Percentiles rank a stretch among this genome's conserved stretches.
phyloP scores from a whole-genome alignment of 2,329 filamentous ascomycete genomes.

The Ilyonectria sp. region DNA sequence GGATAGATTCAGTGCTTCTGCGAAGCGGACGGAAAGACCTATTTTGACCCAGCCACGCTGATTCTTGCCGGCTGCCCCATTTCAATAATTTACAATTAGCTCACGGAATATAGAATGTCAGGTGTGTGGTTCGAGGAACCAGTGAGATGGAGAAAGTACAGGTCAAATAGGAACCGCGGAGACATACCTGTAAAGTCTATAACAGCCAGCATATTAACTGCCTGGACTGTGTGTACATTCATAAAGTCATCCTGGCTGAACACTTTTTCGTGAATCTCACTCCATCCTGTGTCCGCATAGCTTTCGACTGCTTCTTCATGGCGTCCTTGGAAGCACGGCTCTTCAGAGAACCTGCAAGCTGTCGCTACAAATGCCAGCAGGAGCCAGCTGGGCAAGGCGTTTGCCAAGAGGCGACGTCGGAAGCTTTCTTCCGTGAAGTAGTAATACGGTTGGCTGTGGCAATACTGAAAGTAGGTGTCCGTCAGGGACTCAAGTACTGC shows the following conservation, averaged over 20 bases:
- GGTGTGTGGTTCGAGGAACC: not conserved
- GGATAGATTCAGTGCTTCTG: constrained; percentile 4
- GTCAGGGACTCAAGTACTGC: constrained; percentile 4
- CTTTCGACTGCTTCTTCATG: constrained; percentile 1
- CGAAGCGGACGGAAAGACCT: constrained; percentile 9
- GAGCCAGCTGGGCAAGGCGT: constrained; percentile 3
- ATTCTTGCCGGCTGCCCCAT: constrained; percentile 3
- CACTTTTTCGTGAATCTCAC: constrained; percentile 1
- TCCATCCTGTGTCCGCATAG: not conserved
- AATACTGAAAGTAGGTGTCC: constrained; percentile 3
- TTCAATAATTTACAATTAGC: constrained; percentile 1
- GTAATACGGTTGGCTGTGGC: constrained; percentile 7
- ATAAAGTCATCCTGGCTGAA: constrained; percentile 5
- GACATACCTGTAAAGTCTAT: constrained; percentile 7
- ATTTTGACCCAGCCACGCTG: constrained; percentile 5
- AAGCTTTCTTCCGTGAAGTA: constrained; percentile 6
- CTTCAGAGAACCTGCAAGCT: constrained; percentile 4
- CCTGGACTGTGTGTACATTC: constrained; percentile 6
- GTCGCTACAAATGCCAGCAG: constrained; percentile 6
- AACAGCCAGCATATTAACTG: constrained; percentile 1
- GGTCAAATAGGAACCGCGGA: not conserved
- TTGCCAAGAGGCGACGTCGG: not conserved
- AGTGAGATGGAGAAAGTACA: not conserved
- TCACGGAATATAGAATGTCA: not conserved
- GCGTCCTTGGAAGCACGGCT: constrained; percentile 7